These are phyloP conservation scores for Oryza longistaminata DNA, from an alignment of 176 grass and related monocot species.

Conservation along the genomic window DNA sequence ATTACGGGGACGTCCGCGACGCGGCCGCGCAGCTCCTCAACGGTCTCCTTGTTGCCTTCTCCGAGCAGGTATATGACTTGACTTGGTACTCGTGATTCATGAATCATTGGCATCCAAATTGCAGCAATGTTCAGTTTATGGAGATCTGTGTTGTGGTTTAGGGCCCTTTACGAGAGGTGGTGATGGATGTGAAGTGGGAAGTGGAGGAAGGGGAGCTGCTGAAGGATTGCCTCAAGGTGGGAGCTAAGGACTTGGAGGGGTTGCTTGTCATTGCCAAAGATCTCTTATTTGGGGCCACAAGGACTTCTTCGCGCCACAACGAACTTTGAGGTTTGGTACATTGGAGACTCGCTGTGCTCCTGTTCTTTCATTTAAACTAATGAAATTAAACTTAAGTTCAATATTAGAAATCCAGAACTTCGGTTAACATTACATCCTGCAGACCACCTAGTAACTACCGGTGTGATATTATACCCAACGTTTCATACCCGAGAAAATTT, in stretches of 20 bases:
- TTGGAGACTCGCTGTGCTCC: background rate
- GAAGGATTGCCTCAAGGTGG: conserved; percentile 82
- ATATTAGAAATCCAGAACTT: conserved; percentile 18
- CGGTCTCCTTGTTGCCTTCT: conserved; percentile 77
- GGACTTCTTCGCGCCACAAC: conserved; percentile 30
- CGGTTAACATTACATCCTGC: background rate
- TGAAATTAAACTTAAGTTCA: conserved; percentile 14
- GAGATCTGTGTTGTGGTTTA: conserved; percentile 37
- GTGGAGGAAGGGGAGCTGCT: conserved; percentile 78
- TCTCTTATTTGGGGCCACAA: conserved; percentile 56
- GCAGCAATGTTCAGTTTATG: background rate
- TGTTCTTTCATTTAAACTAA: conserved; percentile 18
- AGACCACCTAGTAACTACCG: background rate
- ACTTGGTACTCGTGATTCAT: background rate
- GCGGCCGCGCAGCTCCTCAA: conserved; percentile 50
- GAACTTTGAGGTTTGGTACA: conserved; percentile 59
- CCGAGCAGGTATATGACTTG: conserved; percentile 52
- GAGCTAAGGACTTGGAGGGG: conserved; percentile 66
- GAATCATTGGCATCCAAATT: background rate
- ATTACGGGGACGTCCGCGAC: conserved; percentile 54
- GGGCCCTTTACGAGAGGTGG: conserved; percentile 76
- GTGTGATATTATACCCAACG: background rate
- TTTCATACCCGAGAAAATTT: background rate
- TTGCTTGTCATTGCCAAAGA: conserved; percentile 76
- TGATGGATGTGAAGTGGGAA: conserved; percentile 79